A percentile compares a stretch with the other conserved stretches of the same genome.
These are phyloP conservation scores for Conticribra guillardii DNA, from an alignment of 108 stramenopile species.

Conservation along the genomic window DNA sequence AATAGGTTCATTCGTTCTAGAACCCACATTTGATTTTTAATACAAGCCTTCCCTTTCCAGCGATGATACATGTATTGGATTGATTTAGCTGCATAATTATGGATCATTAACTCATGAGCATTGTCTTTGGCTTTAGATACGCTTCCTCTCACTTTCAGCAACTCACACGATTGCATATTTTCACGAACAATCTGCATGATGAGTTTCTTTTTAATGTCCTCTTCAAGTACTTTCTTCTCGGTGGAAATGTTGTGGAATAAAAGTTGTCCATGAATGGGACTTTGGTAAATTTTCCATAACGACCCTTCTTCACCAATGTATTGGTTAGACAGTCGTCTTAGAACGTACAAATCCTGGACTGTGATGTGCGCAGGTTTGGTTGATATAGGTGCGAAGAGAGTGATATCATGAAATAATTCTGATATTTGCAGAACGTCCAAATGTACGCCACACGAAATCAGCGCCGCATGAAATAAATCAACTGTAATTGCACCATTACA, in stretches of 20 bases:
- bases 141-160: constrained; percentile 13
- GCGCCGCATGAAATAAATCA: constrained; percentile 11
- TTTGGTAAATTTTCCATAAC: constrained; percentile 30
- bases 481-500: neutral
- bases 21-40: constrained; percentile 15
- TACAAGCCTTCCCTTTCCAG: constrained; percentile 11
- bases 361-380: neutral
- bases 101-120: constrained; percentile 25
- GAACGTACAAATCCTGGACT: constrained; percentile 5
- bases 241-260: constrained; percentile 24
- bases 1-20: constrained; percentile 12
- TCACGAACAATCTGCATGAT: constrained; percentile 17
- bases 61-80: constrained; percentile 33
- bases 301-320: constrained; percentile 31
- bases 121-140: constrained; percentile 10
- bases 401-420: constrained; percentile 11
- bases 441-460: constrained; percentile 11
- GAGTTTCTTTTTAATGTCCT: constrained; percentile 25
- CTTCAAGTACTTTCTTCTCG: constrained; percentile 21
- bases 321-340: constrained; percentile 11
- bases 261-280: constrained; percentile 5
- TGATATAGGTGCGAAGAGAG: neutral
- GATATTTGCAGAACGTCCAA: neutral
- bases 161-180: constrained; percentile 18
- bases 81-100: constrained; percentile 25